Conservation (phyloP, 768 basidiomycete genomes). For the Lactarius tabidus region DNA sequence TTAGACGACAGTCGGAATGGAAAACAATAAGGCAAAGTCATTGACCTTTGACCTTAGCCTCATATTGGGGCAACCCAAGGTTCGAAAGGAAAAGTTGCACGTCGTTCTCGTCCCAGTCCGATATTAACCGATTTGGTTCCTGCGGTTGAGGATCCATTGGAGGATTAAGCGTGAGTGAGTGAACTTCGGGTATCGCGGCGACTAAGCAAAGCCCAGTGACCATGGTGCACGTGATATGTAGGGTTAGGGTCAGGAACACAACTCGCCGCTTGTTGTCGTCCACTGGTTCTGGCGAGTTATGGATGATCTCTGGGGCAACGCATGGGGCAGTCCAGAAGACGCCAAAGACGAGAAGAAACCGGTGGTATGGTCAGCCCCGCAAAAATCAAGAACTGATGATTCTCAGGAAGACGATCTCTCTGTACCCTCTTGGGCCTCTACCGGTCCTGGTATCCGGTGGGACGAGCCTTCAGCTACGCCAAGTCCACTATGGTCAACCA, state of each 20-base stretch:
- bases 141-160: slow-evolving; percentile 32
- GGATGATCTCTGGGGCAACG: slow-evolving; percentile 77
- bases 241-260: not conserved
- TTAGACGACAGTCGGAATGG: slow-evolving; percentile 13
- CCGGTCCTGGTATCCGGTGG: slow-evolving; percentile 44
- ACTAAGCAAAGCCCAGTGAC: not conserved
- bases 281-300: slow-evolving; percentile 33
- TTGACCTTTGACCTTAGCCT: slow-evolving; percentile 72
- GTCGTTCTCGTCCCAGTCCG: slow-evolving; percentile 71
- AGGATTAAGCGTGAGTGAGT: slow-evolving; percentile 9
- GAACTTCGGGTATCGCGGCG: slow-evolving; percentile 13
- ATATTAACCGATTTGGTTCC: slow-evolving; percentile 33
- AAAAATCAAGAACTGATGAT: slow-evolving; percentile 25
- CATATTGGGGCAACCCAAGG: slow-evolving; percentile 84
- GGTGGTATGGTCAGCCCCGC: slow-evolving; percentile 10
- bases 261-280: not conserved
- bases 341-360: slow-evolving; percentile 2
- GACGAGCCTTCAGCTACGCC: slow-evolving; percentile 41
- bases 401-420: slow-evolving; percentile 54
- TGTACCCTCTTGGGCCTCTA: slow-evolving; percentile 53
- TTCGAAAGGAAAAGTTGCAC: slow-evolving; percentile 75
- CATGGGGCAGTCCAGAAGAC: slow-evolving; percentile 50
- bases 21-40: slow-evolving; percentile 29
- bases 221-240: slow-evolving; percentile 11
- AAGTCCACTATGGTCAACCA: slow-evolving; percentile 42